These are phyloP conservation scores for Epichloe amarillans DNA, from an alignment of 2,329 filamentous ascomycete genomes.

Conservation along the genomic window DNA sequence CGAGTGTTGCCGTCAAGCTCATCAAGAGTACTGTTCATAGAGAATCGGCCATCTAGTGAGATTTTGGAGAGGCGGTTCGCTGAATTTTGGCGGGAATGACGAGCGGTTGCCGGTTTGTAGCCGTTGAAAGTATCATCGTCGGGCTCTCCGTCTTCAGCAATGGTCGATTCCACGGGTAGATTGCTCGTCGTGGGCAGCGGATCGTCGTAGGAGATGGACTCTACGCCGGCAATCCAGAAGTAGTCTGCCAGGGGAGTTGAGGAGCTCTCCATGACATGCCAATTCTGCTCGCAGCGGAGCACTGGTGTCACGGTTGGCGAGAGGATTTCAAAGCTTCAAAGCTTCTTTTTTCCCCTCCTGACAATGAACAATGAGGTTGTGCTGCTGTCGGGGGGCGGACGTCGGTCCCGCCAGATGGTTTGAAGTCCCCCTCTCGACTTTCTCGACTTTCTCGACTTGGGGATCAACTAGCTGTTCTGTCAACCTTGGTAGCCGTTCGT, in stretches of 20 bases:
- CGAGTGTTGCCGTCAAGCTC: constrained; percentile 43
- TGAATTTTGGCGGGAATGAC: constrained; percentile 50
- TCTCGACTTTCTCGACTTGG: background rate
- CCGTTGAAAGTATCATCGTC: constrained; percentile 26
- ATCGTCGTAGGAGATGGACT: constrained; percentile 53
- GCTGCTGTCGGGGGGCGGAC: background rate
- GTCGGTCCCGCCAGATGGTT: constrained; percentile 2
- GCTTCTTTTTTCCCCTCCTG: background rate
- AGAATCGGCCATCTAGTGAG: constrained; percentile 35
- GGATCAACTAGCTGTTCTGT: background rate
- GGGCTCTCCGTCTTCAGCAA: constrained; percentile 48
- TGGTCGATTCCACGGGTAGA: constrained; percentile 40
- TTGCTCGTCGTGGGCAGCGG: constrained; percentile 19
- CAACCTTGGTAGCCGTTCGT: background rate
- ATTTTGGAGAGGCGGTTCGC: constrained; percentile 44
- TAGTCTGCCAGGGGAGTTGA: constrained; percentile 58
- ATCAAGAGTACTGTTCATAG: constrained; percentile 41
- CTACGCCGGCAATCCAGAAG: constrained; percentile 63
- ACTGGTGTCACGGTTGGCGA: background rate
- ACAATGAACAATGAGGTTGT: background rate
- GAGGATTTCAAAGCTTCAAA: background rate
- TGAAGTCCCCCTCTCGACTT: background rate
- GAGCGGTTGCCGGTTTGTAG: constrained; percentile 23
- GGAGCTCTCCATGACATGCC: constrained; percentile 45
- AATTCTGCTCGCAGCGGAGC: constrained; percentile 13